Percentiles rank a stretch among this genome's conserved stretches.
These are phyloP conservation scores for Umbelopsis ramanniana DNA, from an alignment of 192 early-diverging fungal genomes.

Conservation along the genomic window DNA sequence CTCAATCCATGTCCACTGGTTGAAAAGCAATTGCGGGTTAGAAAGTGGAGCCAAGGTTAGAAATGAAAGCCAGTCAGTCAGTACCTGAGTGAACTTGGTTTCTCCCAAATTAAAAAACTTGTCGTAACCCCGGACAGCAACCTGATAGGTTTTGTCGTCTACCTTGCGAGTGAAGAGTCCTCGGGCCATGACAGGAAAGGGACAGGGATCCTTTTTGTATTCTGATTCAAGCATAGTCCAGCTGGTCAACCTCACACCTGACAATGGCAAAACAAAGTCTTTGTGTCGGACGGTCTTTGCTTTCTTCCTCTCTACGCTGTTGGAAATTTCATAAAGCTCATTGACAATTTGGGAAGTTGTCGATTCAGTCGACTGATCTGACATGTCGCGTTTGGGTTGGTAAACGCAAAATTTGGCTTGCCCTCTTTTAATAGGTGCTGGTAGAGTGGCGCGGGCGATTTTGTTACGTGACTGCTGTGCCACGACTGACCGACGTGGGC, in stretches of 20 bases:
- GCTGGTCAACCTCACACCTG: constrained; percentile 30
- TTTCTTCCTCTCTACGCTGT: constrained; percentile 1
- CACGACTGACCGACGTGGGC: background rate
- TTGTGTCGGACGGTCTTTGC: constrained; percentile 5
- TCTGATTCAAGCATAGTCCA: constrained; percentile 76
- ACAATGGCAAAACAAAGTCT: background rate
- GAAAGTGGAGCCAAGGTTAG: too few species aligned
- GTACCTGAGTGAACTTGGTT: constrained; percentile 57
- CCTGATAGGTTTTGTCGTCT: constrained; percentile 46
- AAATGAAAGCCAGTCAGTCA: background rate
- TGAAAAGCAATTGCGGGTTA: background rate
- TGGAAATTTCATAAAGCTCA: background rate
- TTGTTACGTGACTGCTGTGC: background rate
- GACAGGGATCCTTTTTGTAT: constrained; percentile 65
- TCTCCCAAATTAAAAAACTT: constrained; percentile 95
- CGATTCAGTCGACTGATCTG: background rate
- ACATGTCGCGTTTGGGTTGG: background rate
- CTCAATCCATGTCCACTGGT: constrained; percentile 60
- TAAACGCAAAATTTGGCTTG: background rate
- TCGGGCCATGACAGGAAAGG: constrained; percentile 76
- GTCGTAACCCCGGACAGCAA: constrained; percentile 92
- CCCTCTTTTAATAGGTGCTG: too few species aligned
- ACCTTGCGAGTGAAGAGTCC: constrained; percentile 73
- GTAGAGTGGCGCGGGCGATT: too few species aligned
- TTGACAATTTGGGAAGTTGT: background rate